Percentiles rank a stretch among this genome's conserved stretches.
phyloP scores from a whole-genome alignment of 768 basidiomycete species.

The Phylloporus rhodoxanthus region DNA sequence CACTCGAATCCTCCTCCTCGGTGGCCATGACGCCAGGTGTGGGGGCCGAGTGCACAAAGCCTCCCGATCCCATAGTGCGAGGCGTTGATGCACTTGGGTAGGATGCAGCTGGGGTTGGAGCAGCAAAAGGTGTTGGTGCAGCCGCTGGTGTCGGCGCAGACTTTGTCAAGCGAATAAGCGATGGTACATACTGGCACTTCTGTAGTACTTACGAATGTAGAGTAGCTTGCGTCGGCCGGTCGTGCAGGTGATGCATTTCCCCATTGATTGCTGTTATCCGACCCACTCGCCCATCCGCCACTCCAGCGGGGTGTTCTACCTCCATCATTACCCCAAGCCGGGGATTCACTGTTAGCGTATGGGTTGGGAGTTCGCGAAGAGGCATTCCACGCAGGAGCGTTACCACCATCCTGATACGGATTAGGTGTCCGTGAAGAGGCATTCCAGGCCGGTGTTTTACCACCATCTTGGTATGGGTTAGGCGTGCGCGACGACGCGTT shows the following conservation, averaged over 20 bases:
- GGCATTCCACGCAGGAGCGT: conserved; percentile 15
- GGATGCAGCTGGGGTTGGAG: conserved; percentile 25
- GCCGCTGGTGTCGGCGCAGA: conserved; percentile 36
- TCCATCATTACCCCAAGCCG: conserved; percentile 31
- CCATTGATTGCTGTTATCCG: conserved; percentile 20
- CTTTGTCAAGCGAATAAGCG: conserved; percentile 14
- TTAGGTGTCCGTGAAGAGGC: conserved; percentile 50
- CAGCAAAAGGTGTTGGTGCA: conserved; percentile 36
- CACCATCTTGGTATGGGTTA: conserved; percentile 44
- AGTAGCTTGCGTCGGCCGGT: conserved; percentile 29
- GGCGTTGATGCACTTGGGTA: conserved; percentile 32
- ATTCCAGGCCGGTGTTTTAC: conserved; percentile 49
- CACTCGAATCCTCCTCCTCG: conserved; percentile 28
- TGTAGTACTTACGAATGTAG: conserved; percentile 29
- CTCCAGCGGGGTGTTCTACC: conserved; percentile 51
- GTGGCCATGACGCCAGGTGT: conserved; percentile 25
- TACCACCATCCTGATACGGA: conserved; percentile 34
- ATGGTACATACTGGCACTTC: conserved; percentile 15
- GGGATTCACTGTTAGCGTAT: conserved; percentile 28
- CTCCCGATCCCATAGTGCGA: conserved; percentile 22
- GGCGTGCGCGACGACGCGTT: conserved; percentile 47
- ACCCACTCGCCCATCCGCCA: conserved; percentile 19
- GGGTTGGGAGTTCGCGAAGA: conserved; percentile 50
- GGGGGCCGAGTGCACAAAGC: conserved; percentile 25
- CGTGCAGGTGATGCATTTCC: conserved; percentile 30